Evolutionary conservation across 2,329 filamentous ascomycete genomes (phyloP).

Genomic region (Aspergillus pseudotamarii): DNA sequence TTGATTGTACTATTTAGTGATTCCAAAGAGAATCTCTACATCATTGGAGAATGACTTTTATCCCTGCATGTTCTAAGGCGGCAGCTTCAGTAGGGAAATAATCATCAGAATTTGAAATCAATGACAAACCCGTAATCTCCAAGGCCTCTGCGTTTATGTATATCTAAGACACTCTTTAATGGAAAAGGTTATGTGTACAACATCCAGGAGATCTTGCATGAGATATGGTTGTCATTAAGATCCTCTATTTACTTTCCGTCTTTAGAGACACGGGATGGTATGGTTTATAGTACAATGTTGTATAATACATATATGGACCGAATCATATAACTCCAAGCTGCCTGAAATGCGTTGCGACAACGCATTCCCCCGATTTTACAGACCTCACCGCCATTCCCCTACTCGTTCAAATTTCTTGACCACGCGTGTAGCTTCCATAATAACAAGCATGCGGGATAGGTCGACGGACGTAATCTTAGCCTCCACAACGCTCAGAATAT

Average conservation of each 20-base stretch:
- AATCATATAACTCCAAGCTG: background rate
- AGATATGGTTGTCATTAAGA: background rate
- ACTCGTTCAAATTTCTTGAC: slow-evolving; percentile 36
- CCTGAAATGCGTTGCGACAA: background rate
- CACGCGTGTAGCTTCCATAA: slow-evolving; percentile 36
- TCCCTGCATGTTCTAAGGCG: background rate
- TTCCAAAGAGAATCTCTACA: background rate
- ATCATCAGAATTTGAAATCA: background rate
- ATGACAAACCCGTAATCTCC: no score
- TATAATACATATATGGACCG: background rate
- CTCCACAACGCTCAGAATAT: slow-evolving; percentile 38
- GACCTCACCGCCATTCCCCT: slow-evolving; percentile 33
- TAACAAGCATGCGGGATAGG: slow-evolving; percentile 34
- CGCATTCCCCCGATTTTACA: background rate
- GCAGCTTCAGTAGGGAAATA: background rate
- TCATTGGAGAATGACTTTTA: background rate
- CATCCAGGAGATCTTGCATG: background rate
- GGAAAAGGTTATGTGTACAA: background rate
- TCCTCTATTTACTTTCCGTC: background rate
- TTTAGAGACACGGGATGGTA: background rate
- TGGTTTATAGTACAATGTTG: background rate
- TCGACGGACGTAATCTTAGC: slow-evolving; percentile 38
- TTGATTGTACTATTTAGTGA: background rate
- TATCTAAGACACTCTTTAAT: background rate
- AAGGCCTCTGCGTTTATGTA: background rate